Conservation (phyloP, 805 yeast species). For the Metschnikowia matae region DNA sequence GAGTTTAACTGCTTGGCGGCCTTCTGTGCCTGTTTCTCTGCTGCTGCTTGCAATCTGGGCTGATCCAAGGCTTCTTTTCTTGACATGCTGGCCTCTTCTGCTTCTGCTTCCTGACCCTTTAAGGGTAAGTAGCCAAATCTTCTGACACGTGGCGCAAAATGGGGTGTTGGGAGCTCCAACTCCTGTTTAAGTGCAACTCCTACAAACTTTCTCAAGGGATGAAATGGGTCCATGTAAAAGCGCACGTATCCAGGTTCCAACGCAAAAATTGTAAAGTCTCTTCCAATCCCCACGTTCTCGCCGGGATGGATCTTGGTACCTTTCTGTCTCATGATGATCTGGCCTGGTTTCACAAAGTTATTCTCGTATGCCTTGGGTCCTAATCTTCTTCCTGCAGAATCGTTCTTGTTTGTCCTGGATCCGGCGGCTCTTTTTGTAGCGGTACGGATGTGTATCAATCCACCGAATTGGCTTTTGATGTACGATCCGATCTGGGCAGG, state of each 20-base stretch:
- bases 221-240: slow-evolving; percentile 92
- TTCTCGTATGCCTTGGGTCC: slow-evolving; percentile 90
- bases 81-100: slow-evolving; percentile 58
- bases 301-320: slow-evolving; percentile 96
- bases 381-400: slow-evolving; percentile 90
- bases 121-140: slow-evolving; percentile 71
- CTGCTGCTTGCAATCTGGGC: slow-evolving; percentile 44
- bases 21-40: slow-evolving; percentile 36
- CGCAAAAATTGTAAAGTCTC: slow-evolving; percentile 90
- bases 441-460: slow-evolving; percentile 56
- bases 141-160: slow-evolving; percentile 83
- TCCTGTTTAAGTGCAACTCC: slow-evolving; percentile 77
- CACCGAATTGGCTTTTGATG: slow-evolving; percentile 9
- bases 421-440: slow-evolving; percentile 95
- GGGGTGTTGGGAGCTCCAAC: slow-evolving; percentile 74
- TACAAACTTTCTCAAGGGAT: slow-evolving; percentile 84
- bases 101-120: slow-evolving; percentile 46
- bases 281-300: slow-evolving; percentile 83
- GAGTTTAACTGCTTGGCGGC: slow-evolving; percentile 26
- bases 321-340: slow-evolving; percentile 87
- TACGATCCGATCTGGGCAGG: slow-evolving; percentile 12
- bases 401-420: slow-evolving; percentile 89
- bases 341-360: slow-evolving; percentile 70
- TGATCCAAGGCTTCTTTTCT: slow-evolving; percentile 63
- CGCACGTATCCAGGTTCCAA: slow-evolving; percentile 90